Conservation (phyloP, 495 filamentous ascomycete species). For the Mytilinidion resinicola region DNA sequence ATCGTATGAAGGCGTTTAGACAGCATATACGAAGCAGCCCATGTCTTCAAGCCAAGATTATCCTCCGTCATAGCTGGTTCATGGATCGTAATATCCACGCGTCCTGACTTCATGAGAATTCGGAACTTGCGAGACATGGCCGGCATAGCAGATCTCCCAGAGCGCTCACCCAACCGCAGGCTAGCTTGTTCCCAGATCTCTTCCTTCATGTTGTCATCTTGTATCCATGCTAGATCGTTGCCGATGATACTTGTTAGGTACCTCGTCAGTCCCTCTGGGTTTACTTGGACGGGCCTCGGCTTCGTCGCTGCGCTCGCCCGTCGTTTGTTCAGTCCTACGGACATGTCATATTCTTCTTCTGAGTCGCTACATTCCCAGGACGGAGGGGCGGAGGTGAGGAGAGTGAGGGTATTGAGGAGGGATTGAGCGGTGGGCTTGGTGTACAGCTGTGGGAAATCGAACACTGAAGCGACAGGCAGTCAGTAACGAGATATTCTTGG, state of each 20-base stretch:
- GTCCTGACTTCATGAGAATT: constrained; percentile 44
- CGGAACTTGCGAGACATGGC: constrained; percentile 68
- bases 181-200: constrained; percentile 73
- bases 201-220: constrained; percentile 63
- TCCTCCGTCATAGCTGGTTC: constrained; percentile 85
- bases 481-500: neutral
- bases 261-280: constrained; percentile 34
- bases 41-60: constrained; percentile 86
- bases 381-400: constrained; percentile 36
- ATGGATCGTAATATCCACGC: constrained; percentile 61
- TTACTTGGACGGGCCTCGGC: constrained; percentile 17
- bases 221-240: constrained; percentile 67
- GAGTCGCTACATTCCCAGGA: constrained; percentile 37
- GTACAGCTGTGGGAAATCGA: constrained; percentile 46
- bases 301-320: neutral
- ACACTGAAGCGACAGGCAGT: constrained; percentile 29
- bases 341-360: neutral
- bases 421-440: constrained; percentile 36
- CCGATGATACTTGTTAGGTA: constrained; percentile 76
- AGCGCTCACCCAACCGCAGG: constrained; percentile 71
- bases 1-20: constrained; percentile 62
- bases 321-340: neutral
- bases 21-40: constrained; percentile 81
- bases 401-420: constrained; percentile 35
- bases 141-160: constrained; percentile 76